Base-by-base conservation (phyloP, 352 stramenopile genomes). In the Pythium aquatile region DNA sequence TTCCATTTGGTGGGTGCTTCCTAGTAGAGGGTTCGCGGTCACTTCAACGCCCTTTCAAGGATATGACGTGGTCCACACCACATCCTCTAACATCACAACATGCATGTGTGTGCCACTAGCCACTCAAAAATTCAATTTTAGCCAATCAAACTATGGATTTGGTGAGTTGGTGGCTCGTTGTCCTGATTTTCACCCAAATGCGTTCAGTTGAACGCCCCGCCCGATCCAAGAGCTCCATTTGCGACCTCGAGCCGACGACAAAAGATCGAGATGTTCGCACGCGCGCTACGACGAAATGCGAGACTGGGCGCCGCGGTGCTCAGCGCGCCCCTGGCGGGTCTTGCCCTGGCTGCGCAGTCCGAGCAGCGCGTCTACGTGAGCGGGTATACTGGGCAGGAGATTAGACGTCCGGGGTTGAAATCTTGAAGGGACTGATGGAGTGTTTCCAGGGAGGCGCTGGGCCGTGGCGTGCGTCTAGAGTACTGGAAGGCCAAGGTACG, bases 401-500 rank as follows among this genome's bases (percentile, higher is more conserved):
- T 3, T 40, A 26, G 30, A 26, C 3, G 6, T 4, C 5, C n/a
- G 69, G 40, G 40, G 14, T 26, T 58, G 30, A 24, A 24, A 24
- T 24, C 20, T 24, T 24, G 20, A 24, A 24, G 20, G 20, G 20
- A 24, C 20, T 24, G 20, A 24, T 24, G 20, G 20, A 35, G 8
- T 35, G 32, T 37, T 17, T 17, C 17, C 53, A 95, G 86, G 5
- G 84, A 95, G 67, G 83, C 83, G 9, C 66, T 95, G 32, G 86
- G 86, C 46, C 78, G 85, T 52, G 86, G 84, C 55, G 81, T 95
- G 51, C 85, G 85, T 37, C 75, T 93, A 17, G 86, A 95, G 69
- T 74, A 89, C 53, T 95, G 86, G 86, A 95, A 95, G 72, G 86
- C 86, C 32, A 88, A 93, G 75, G 86, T 92, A 32, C 4, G 69